Evolutionary conservation across 805 yeast genomes (phyloP), one percentile per base, ranked within the genome.

Genomic region (Torulaspora microellipsoides): DNA sequence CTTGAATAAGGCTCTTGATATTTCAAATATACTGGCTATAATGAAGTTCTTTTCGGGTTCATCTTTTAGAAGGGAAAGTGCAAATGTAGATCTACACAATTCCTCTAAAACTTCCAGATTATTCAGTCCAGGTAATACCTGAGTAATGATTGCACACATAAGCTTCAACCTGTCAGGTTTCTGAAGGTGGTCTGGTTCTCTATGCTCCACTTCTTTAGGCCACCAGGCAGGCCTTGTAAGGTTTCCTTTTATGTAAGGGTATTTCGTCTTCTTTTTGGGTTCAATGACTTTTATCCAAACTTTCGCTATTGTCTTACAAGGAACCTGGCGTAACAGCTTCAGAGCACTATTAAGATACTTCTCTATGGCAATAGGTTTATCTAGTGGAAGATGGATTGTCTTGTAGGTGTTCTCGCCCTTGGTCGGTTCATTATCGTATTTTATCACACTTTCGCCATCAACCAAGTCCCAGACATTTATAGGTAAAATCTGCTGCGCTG

Each of bases 181-280:
- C 45, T 68, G 71, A 45, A 85, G 64, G 62, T 85, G 91, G 57
- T 83, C 91, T 0, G 91, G 91, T 55, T 84, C 90, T 34, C 68
- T 70, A 61, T 84, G 91, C 30, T 76, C 66, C 1, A 81, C 75
- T 10, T 49, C 44, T 0, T 34, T 30, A 0, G 90, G 90, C 93
- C 93, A 84, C 90, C 90, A 83, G 4, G 56, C 54, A 0, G 91
- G 93, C 48, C 68, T 75, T 10, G 74, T 52, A 0, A 20, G 37
- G 11, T 74, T 73, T 2, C 78, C 78, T 8, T 58, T 55, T 42
- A 77, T 81, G 58, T 84, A 84, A 3, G 91, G 91, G 51, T 65
- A 73, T 17, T 65, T 62, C 1, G 81, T 69, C 60, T 83, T 87
- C 49, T 84, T 84, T 42, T 64, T 69, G 2, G 91, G 90, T 54